Percentiles rank a stretch among this genome's conserved stretches.
Evolutionary conservation across 1,284 basidiomycete species (phyloP).

Genomic region (Ustilago curta): DNA sequence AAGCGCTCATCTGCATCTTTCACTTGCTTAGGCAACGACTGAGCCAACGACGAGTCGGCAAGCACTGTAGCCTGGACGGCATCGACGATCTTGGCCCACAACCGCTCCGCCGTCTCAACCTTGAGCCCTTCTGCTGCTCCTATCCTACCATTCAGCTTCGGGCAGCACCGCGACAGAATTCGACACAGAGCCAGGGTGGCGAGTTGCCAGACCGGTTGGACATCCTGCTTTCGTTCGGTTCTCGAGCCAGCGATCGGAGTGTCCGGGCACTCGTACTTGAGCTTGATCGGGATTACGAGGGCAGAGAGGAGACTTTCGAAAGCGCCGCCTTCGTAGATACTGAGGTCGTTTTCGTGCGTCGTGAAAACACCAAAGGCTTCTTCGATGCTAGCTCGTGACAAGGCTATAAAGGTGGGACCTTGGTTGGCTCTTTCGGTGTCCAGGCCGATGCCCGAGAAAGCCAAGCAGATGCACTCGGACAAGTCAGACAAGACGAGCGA

Average conservation of each 20-base stretch:
- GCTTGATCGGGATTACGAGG: conserved; percentile 80
- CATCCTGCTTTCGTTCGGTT: conserved; percentile 69
- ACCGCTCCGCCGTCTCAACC: conserved; percentile 76
- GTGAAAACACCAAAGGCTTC: conserved; percentile 77
- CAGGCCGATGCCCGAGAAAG: conserved; percentile 73
- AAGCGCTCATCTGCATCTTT: conserved; percentile 86
- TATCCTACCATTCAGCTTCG: conserved; percentile 21
- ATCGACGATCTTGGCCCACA: conserved; percentile 88
- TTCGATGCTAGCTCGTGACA: conserved; percentile 88
- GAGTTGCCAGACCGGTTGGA: conserved; percentile 50
- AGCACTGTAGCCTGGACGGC: conserved; percentile 83
- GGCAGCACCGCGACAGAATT: conserved; percentile 34
- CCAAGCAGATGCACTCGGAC: conserved; percentile 84
- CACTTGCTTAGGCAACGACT: conserved; percentile 73
- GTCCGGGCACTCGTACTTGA: conserved; percentile 91
- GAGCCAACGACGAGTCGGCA: conserved; percentile 78
- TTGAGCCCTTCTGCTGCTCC: conserved; percentile 72
- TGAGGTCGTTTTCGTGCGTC: conserved; percentile 71
- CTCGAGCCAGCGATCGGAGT: conserved; percentile 60
- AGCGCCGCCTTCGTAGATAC: conserved; percentile 83
- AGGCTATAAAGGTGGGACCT: conserved; percentile 84
- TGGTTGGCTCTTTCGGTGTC: conserved; percentile 50
- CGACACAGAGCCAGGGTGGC: conserved; percentile 52
- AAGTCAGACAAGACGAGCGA: conserved; percentile 84
- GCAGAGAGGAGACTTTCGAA: conserved; percentile 81